A percentile compares a stretch with the other conserved stretches of the same genome.
Evolutionary conservation across 192 early-diverging fungal species (phyloP).

Genomic region (Backusella mclennaniae): DNA sequence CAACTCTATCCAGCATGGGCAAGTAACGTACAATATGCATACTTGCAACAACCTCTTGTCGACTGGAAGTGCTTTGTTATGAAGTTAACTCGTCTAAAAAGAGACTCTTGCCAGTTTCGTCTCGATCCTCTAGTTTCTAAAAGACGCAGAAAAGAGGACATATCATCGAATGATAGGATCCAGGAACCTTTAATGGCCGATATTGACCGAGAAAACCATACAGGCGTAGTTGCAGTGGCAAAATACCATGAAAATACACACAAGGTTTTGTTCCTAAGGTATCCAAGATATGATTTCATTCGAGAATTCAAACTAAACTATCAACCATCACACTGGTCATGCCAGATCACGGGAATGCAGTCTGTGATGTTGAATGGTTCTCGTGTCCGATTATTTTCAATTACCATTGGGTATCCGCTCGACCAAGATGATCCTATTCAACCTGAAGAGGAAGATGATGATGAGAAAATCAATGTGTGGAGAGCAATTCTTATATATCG

Average conservation of each 20-base stretch:
- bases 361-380: conserved; percentile 7
- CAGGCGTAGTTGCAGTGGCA: conserved; percentile 18
- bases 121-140: background rate
- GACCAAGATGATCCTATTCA: background rate
- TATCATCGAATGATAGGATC: background rate
- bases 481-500: conserved; percentile 32
- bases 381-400: conserved; percentile 16
- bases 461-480: conserved; percentile 17
- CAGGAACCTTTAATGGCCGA: conserved; percentile 28
- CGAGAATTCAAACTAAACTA: conserved; percentile 20
- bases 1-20: conserved; percentile 18
- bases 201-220: conserved; percentile 21
- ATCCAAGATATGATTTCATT: conserved; percentile 20
- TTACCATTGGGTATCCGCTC: conserved; percentile 12
- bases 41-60: conserved; percentile 5
- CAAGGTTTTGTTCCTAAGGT: conserved; percentile 21
- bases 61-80: conserved; percentile 27
- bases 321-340: conserved; percentile 17
- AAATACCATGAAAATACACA: conserved; percentile 17
- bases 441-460: conserved; percentile 6
- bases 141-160: background rate
- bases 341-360: conserved; percentile 27
- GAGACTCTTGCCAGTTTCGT: conserved; percentile 5
- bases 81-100: background rate
- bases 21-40: conserved; percentile 13